Evolutionary conservation across 306 rosid species (phyloP), one percentile per base, ranked within the genome.

Genomic region (Acmispon strigosus): DNA sequence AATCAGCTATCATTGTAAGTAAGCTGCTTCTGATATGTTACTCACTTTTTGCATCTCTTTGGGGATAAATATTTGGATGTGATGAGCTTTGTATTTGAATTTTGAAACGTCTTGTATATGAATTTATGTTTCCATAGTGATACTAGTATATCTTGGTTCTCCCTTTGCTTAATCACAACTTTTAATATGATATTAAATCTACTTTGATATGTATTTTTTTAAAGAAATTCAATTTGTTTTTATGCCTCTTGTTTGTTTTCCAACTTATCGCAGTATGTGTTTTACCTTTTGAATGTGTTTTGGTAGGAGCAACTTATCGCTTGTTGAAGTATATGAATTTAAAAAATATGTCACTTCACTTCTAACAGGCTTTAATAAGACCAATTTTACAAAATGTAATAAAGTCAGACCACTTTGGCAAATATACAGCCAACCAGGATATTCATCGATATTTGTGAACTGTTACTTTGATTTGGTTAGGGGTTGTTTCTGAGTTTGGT

Each of bases 1-100:
- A 79, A 69, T 75, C 75, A 18, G 66, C 62, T 78, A 42, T 51
- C 76, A 24, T 66, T 56, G 98, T 92, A 83, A 87, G 95, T 80
- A 42, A 34, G 39, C 63, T 78, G 63, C 77, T 57, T 73, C 19
- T 44, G 44, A 56, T 42, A n/a, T 78, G 45, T 39, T 72, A 12
- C 61, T 22, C 16, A 10, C 65, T 43, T 11, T 43, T 74, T 24
- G 48, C 50, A 24, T 42, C 8, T 24, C 37, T 44, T 16, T 54
- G 36, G 37, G 53, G 19, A 14, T 34, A 4, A 19, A 12, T 8
- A 57, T 45, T 24, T 14, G 42, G 20, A 64, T 50, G 43, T 20
- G 39, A 61, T 22, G 42, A 8, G 10, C 24, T 1, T 1, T 52
- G n/a, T 17, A 9, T 52, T 68, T 8, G 4, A 27, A 16, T 69